Conservation (phyloP, 192 early-diverging fungal species). For the Backusella luteola region DNA sequence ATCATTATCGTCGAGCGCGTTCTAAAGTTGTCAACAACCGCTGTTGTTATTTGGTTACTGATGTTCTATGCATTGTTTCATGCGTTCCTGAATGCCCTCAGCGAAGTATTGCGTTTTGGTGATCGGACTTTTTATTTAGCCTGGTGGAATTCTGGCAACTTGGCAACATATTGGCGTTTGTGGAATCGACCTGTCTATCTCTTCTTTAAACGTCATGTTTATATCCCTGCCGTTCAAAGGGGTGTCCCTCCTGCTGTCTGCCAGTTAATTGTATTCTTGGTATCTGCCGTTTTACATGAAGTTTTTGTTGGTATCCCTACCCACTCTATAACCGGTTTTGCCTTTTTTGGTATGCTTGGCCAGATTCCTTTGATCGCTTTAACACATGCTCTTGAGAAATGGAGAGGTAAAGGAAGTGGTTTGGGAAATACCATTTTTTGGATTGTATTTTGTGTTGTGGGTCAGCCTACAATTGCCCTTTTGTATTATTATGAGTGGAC, state of each 20-base stretch:
- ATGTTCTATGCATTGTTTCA: conserved; percentile 89
- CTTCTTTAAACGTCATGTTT: conserved; percentile 86
- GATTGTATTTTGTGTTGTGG: conserved; percentile 78
- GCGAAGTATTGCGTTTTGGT: conserved; percentile 81
- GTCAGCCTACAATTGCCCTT: conserved; percentile 71
- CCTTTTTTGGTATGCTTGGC: conserved; percentile 77
- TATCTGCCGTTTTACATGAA: conserved; percentile 89
- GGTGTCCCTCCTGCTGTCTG: conserved; percentile 58
- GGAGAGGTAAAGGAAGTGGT: conserved; percentile 64
- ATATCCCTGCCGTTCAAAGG: conserved; percentile 72
- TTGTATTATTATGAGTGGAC: conserved; percentile 74
- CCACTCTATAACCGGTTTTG: conserved; percentile 75
- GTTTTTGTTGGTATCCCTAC: conserved; percentile 83
- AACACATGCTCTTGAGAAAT: conserved; percentile 64
- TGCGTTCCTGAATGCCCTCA: conserved; percentile 74
- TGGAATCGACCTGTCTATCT: conserved; percentile 92
- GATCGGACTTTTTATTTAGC: conserved; percentile 85
- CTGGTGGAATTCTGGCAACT: conserved; percentile 86
- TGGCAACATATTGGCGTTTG: conserved; percentile 83
- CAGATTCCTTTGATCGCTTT: conserved; percentile 77
- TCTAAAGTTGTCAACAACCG: conserved; percentile 80
- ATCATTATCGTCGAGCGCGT: conserved; percentile 75
- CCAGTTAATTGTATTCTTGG: conserved; percentile 66
- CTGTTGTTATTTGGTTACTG: conserved; percentile 84
- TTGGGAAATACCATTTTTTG: conserved; percentile 80